phyloP scores from a whole-genome alignment of 495 filamentous ascomycete genomes.

The Trichoderma gamsii region DNA sequence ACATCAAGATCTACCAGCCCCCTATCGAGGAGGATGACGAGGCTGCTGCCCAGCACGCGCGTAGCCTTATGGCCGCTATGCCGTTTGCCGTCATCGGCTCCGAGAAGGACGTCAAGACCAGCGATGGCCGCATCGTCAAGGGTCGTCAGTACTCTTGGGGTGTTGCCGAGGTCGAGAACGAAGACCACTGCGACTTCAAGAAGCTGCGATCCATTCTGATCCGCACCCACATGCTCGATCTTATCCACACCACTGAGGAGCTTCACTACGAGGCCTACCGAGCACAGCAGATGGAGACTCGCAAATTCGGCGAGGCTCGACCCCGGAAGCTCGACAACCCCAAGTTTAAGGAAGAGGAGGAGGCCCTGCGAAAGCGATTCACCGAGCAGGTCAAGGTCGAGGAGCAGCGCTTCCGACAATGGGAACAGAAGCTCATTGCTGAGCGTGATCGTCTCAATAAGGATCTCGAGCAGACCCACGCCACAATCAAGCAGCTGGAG shows the following conservation, averaged over 20 bases:
- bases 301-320: conserved; percentile 96
- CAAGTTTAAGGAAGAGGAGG: conserved; percentile 99
- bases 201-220: conserved; percentile 98
- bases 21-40: conserved; percentile 98
- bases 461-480: conserved; percentile 94
- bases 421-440: conserved; percentile 99
- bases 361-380: conserved; percentile 95
- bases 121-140: conserved; percentile 92
- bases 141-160: conserved; percentile 99
- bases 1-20: conserved; percentile 98
- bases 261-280: conserved; percentile 98
- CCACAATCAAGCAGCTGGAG: conserved; percentile 95
- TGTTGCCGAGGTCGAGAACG: conserved; percentile 98
- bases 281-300: conserved; percentile 98
- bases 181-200: conserved; percentile 99
- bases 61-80: conserved; percentile 91
- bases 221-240: conserved; percentile 99
- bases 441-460: conserved; percentile 99
- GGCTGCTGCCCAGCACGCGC: conserved; percentile 85
- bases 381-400: conserved; percentile 99
- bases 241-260: conserved; percentile 99
- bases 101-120: conserved; percentile 97
- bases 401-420: conserved; percentile 96
- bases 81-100: conserved; percentile 98
- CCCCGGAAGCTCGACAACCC: conserved; percentile 98